These are phyloP conservation scores for Boletus bicolor DNA, from an alignment of 768 basidiomycete species.

Conservation along the genomic window DNA sequence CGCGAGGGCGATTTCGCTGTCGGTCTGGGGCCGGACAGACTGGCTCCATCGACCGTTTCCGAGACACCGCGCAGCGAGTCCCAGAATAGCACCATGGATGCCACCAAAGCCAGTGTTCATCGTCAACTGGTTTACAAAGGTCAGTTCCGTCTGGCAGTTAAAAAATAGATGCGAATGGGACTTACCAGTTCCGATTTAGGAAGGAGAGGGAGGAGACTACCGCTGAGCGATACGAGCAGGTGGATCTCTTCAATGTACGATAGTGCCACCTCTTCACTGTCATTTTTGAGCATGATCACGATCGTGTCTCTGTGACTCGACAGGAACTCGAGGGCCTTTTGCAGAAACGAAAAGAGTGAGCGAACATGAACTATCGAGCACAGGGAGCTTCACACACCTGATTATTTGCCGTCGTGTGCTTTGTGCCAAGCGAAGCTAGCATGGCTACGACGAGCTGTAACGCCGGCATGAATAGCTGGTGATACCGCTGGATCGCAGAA, in stretches of 20 bases:
- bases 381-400: constrained; percentile 46
- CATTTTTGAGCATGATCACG: constrained; percentile 76
- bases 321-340: constrained; percentile 62
- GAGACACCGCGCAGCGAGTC: constrained; percentile 70
- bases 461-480: constrained; percentile 85
- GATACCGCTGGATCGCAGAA: constrained; percentile 83
- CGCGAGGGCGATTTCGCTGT: constrained; percentile 58
- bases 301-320: constrained; percentile 81
- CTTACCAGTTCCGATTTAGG: constrained; percentile 77
- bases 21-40: constrained; percentile 59
- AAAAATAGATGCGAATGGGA: constrained; percentile 1
- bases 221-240: constrained; percentile 70
- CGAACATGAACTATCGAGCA: neutral
- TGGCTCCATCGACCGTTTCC: constrained; percentile 56
- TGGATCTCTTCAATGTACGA: constrained; percentile 76
- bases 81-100: constrained; percentile 75
- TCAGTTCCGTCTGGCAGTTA: neutral
- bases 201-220: constrained; percentile 64
- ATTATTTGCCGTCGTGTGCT: constrained; percentile 62
- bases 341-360: neutral
- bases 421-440: constrained; percentile 70
- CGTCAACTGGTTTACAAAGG: constrained; percentile 39
- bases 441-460: constrained; percentile 78
- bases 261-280: constrained; percentile 57
- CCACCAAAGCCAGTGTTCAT: constrained; percentile 79